These are phyloP conservation scores for Botrytis byssoidea DNA, from an alignment of 2,329 filamentous ascomycete genomes.

Conservation along the genomic window DNA sequence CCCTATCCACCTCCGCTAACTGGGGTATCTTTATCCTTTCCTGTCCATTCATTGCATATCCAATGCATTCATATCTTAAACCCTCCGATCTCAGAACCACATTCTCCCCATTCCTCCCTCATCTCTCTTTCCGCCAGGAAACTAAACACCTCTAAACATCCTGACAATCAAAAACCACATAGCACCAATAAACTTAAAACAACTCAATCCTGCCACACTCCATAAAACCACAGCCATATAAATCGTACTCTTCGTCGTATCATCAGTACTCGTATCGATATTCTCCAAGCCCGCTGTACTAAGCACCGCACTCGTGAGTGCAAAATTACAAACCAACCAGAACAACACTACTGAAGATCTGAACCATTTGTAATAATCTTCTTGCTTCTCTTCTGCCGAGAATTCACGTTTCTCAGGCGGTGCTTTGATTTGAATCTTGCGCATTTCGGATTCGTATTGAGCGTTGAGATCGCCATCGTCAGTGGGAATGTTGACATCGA, in stretches of 20 bases:
- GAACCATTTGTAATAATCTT: conserved; percentile 98
- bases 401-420: conserved; percentile 67
- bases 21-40: conserved; percentile 18
- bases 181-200: conserved; percentile 40
- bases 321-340: conserved; percentile 98
- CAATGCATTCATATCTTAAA: conserved; percentile 7
- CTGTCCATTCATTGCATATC: conserved; percentile 4
- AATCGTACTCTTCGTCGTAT: conserved; percentile 35
- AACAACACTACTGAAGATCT: conserved; percentile 85
- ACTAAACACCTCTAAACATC: conserved; percentile 71
- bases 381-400: conserved; percentile 71
- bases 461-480: conserved; percentile 94
- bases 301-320: conserved; percentile 79
- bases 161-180: conserved; percentile 71
- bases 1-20: not conserved
- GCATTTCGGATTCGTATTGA: conserved; percentile 85
- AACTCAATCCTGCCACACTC: conserved; percentile 39
- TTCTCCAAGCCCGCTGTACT: conserved; percentile 79
- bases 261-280: conserved; percentile 72
- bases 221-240: conserved; percentile 41
- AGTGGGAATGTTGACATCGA: conserved; percentile 79
- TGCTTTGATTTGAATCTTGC: conserved; percentile 70
- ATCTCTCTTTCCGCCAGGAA: not conserved
- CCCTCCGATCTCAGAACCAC: not conserved
- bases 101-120: not conserved